Evolutionary conservation across 192 early-diverging fungal genomes (phyloP).

Genomic region (Dispira parvispora): DNA sequence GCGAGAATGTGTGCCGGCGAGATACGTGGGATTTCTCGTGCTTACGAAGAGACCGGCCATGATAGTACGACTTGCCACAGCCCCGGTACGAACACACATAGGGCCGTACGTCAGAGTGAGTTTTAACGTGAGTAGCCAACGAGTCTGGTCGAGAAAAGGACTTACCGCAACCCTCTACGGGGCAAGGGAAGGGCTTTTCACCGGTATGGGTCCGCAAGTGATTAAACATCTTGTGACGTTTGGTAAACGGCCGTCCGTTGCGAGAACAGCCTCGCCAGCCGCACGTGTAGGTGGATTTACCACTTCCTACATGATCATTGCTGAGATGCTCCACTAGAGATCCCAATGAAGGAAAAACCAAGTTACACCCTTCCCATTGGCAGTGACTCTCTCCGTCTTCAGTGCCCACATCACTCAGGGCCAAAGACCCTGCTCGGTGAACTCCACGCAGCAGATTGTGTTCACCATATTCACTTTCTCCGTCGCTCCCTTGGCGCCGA

Average conservation of each 20-base stretch:
- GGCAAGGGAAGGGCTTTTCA: constrained; percentile 55
- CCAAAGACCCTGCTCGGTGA: neutral
- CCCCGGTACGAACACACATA: constrained; percentile 30
- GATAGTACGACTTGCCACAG: constrained; percentile 43
- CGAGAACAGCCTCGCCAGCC: constrained; percentile 34
- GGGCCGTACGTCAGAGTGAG: constrained; percentile 37
- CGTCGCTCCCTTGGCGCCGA: neutral
- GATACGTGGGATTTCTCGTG: constrained; percentile 31
- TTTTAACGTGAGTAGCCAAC: constrained; percentile 43
- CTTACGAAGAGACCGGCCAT: constrained; percentile 40
- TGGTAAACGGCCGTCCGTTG: constrained; percentile 46
- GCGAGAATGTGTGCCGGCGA: constrained; percentile 4
- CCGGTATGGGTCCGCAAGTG: constrained; percentile 63
- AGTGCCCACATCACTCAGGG: neutral
- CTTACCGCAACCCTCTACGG: constrained; percentile 45
- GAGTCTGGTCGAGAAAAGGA: constrained; percentile 62
- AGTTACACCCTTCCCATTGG: constrained; percentile 46
- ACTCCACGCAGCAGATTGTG: neutral
- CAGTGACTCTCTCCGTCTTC: constrained; percentile 24
- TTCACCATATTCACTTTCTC: neutral
- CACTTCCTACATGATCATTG: constrained; percentile 23
- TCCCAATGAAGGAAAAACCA: constrained; percentile 17
- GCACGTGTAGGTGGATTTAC: constrained; percentile 27
- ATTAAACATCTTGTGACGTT: constrained; percentile 53
- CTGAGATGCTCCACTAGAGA: constrained; percentile 25